Conservation (phyloP, 2,329 filamentous ascomycete genomes). For the Bimuria novae-zelandiae region DNA sequence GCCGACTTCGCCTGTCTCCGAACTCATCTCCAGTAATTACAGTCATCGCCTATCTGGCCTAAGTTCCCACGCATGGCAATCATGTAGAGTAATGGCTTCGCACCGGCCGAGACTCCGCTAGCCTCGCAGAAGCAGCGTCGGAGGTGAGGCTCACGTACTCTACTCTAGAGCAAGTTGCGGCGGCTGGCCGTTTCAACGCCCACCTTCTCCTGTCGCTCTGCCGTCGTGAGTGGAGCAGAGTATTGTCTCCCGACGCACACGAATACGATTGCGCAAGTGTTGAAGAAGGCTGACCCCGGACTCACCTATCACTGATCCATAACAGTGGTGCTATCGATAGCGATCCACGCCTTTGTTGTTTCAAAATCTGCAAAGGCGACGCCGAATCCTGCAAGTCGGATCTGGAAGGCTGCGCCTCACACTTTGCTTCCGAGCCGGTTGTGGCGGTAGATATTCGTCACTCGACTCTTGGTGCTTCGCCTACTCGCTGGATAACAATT, state of each 20-base stretch:
- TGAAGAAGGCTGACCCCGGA: conserved; percentile 20
- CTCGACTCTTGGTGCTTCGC: conserved; percentile 11
- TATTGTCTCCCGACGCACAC: conserved; percentile 29
- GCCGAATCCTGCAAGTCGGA: conserved; percentile 26
- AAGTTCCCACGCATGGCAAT: conserved; percentile 1
- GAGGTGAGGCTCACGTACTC: too few species aligned
- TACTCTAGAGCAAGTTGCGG: conserved; percentile 15
- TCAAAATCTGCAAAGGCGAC: conserved; percentile 36
- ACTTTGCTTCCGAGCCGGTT: conserved; percentile 22
- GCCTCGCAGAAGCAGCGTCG: conserved; percentile 19
- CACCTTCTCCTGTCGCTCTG: conserved; percentile 19
- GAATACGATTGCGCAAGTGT: conserved; percentile 31
- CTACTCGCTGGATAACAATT: conserved; percentile 12
- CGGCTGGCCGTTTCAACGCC: conserved; percentile 33
- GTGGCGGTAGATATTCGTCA: conserved; percentile 35
- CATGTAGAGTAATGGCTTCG: conserved; percentile 16
- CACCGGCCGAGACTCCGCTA: conserved; percentile 23
- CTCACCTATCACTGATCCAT: conserved; percentile 34
- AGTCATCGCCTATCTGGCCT: conserved; percentile 9
- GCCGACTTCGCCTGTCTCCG: conserved; percentile 12
- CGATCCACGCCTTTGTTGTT: conserved; percentile 36
- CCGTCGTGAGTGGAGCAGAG: conserved; percentile 32
- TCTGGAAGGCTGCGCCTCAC: conserved; percentile 37
- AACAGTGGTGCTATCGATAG: conserved; percentile 39
- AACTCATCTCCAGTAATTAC: conserved; percentile 1